Evolutionary conservation across 805 yeast genomes (phyloP), one percentile per base, ranked within the genome.

Genomic region (Metschnikowia baotianmanensis): DNA sequence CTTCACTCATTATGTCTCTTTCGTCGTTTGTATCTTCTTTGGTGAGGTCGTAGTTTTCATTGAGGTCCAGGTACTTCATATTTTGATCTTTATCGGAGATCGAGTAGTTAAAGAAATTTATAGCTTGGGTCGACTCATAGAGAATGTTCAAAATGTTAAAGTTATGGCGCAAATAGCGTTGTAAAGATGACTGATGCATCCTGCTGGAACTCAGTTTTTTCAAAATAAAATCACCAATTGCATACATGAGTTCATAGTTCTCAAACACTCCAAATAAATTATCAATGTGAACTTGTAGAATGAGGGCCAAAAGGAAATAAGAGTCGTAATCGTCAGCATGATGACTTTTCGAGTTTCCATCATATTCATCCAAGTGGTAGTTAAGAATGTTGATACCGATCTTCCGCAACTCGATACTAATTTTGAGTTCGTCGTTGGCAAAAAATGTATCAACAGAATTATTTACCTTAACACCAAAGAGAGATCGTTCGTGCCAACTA

Each of bases 81-180:
- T 62, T 69, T 23, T 53, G 53, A 26, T 64, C 71, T 13, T 47
- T 51, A 18, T 59, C 64, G 11, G 58, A 52, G 21, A 77, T 69
- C 18, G 65, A 51, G 51, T 76, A 77, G 49, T 74, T 72, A 45
- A 67, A 65, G 11, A 65, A 50, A 50, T 73, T 77, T 28, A 77
- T 70, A 1, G 73, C 62, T 29, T 76, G 74, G 1, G 82, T 75
- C 10, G 79, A 68, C 43, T 61, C 69, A 51, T 61, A 77, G 38
- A 72, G 67, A 12, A 67, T 50, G 45, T 59, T 52, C 46, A 64
- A 48, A 47, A 56, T 62, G 43, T 46, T 59, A 54, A 72, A 65
- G 22, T 53, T 54, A 32, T 52, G 51, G 37, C 61, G 50, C 28
- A 64, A 44, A 21, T 55, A 55, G 13, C 55, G 57, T 3, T 63